Conservation (phyloP, 2,329 filamentous ascomycete genomes). For the Ophidiomyces ophidiicola region DNA sequence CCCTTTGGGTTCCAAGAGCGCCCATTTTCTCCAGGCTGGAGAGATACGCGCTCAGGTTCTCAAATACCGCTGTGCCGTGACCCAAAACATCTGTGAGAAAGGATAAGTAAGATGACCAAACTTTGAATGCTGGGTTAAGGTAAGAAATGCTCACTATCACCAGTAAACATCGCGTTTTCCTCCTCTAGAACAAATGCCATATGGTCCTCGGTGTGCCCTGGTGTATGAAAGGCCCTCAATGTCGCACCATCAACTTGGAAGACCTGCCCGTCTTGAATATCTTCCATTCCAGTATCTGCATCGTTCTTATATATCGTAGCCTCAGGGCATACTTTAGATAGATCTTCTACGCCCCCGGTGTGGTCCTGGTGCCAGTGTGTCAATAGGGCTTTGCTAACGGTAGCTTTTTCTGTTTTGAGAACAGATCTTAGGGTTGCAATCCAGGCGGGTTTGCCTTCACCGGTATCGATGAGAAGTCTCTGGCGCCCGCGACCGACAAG, state of each 20-base stretch:
- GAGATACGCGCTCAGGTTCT: constrained; percentile 60
- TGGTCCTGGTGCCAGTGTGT: constrained; percentile 94
- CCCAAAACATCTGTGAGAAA: constrained; percentile 53
- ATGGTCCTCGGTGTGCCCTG: constrained; percentile 73
- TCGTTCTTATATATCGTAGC: constrained; percentile 55
- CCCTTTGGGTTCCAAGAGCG: constrained; percentile 46
- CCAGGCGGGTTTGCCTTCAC: constrained; percentile 69
- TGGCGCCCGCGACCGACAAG: constrained; percentile 62
- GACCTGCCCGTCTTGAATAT: constrained; percentile 45
- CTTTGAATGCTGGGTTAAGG: not conserved
- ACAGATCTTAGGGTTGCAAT: constrained; percentile 50
- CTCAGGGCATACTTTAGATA: constrained; percentile 51
- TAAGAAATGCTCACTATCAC: constrained; percentile 46
- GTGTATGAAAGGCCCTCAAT: constrained; percentile 53
- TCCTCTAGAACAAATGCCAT: constrained; percentile 65
- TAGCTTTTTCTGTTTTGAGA: constrained; percentile 55
- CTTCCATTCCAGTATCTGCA: constrained; percentile 40
- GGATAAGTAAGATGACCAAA: not conserved
- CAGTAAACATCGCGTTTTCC: constrained; percentile 73
- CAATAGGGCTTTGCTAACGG: constrained; percentile 57
- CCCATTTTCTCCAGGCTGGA: constrained; percentile 58
- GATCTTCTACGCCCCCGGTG: constrained; percentile 58
- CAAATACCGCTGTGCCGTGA: constrained; percentile 75
- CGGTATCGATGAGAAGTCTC: constrained; percentile 80
- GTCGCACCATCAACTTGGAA: constrained; percentile 46